Conservation (phyloP, 148 eudicot species). For the Vaccinium myrtillus region DNA sequence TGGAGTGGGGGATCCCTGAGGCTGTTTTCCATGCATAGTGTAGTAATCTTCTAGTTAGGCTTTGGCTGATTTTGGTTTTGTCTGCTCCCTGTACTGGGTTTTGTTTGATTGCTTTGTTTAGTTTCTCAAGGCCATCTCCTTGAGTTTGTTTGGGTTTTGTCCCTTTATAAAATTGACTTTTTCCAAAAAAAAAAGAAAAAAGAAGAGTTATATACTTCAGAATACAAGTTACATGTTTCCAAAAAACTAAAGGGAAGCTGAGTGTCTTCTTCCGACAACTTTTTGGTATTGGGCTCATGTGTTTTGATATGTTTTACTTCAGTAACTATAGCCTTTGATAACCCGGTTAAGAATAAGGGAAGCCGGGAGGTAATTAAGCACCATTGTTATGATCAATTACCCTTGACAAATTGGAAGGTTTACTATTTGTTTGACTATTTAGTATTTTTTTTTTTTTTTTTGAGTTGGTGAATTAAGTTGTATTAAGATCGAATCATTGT, state of each 20-base stretch:
- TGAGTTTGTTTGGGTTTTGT: too few species aligned
- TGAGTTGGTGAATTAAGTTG: neutral
- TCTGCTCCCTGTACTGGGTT: too few species aligned
- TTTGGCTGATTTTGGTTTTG: too few species aligned
- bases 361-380: neutral
- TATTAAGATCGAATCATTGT: neutral
- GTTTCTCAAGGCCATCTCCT: too few species aligned
- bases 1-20: too few species aligned
- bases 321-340: neutral
- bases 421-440: neutral
- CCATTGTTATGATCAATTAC: neutral
- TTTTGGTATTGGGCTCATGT: neutral
- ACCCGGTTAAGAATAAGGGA: neutral
- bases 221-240: neutral
- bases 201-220: neutral
- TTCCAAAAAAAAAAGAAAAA: neutral
- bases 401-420: constrained; percentile 6
- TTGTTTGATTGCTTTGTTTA: too few species aligned
- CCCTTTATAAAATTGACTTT: too few species aligned
- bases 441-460: neutral
- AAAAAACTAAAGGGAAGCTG: neutral
- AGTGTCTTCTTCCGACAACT: neutral
- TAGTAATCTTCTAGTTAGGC: too few species aligned
- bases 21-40: too few species aligned
- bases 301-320: neutral